These are phyloP conservation scores for Mycosphaerelloides madeirae DNA, from an alignment of 2,329 filamentous ascomycete genomes.

Conservation along the genomic window DNA sequence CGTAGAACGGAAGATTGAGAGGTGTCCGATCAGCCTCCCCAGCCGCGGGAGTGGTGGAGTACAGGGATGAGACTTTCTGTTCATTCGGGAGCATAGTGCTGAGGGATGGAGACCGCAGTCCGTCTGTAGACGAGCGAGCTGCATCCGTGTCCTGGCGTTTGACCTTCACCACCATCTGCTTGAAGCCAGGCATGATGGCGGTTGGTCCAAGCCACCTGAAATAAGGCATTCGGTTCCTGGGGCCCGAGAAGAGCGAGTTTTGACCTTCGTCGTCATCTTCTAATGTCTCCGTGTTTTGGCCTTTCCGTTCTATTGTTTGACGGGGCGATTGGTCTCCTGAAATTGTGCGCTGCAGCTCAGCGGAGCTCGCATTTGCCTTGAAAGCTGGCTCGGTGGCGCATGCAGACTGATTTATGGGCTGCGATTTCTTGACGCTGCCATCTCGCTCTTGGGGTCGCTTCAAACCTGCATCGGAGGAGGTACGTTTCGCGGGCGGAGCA, in stretches of 20 bases:
- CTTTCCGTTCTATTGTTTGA: slow-evolving; percentile 3
- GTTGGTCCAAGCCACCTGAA: slow-evolving; percentile 89
- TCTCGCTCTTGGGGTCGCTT: slow-evolving; percentile 5
- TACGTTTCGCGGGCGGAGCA: slow-evolving; percentile 12
- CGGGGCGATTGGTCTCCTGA: slow-evolving; percentile 13
- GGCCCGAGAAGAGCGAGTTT: slow-evolving; percentile 28
- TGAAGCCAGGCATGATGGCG: slow-evolving; percentile 85
- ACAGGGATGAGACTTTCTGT: slow-evolving; percentile 16
- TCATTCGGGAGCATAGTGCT: slow-evolving; percentile 16
- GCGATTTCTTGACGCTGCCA: slow-evolving; percentile 3
- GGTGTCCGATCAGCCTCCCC: slow-evolving; percentile 39
- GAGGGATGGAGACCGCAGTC: slow-evolving; percentile 26
- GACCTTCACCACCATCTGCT: slow-evolving; percentile 82
- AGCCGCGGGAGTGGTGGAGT: slow-evolving; percentile 23
- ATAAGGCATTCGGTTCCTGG: slow-evolving; percentile 69
- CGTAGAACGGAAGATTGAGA: slow-evolving; percentile 62
- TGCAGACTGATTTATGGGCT: neutral
- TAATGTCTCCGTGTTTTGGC: slow-evolving; percentile 6
- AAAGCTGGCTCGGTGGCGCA: neutral
- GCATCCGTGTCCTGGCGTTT: slow-evolving; percentile 61
- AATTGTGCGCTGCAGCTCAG: slow-evolving; percentile 10
- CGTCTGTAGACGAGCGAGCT: slow-evolving; percentile 52
- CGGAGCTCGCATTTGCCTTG: neutral
- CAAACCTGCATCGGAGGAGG: slow-evolving; percentile 12
- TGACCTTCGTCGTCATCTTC: slow-evolving; percentile 9